Conservation (phyloP, 495 filamentous ascomycete genomes). For the Lophiotrema nucula region DNA sequence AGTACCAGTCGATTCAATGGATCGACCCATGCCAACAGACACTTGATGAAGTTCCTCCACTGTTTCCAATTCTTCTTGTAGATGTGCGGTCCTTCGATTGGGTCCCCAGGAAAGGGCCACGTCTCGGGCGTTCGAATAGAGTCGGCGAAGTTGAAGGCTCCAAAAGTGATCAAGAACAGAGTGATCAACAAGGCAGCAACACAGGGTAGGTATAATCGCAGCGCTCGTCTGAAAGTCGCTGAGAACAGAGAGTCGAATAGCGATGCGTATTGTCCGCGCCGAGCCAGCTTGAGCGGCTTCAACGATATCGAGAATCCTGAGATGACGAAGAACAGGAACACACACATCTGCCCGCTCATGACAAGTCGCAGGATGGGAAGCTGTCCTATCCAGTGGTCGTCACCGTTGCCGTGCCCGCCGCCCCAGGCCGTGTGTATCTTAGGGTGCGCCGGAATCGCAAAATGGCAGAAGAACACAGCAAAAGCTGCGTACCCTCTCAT, state of each 20-base stretch:
- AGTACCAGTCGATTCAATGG: neutral
- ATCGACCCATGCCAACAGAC: neutral
- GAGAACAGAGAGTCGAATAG: slow-evolving; percentile 1
- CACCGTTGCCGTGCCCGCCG: neutral
- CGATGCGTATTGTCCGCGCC: neutral
- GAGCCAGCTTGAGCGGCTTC: slow-evolving; percentile 5
- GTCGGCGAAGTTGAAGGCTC: slow-evolving; percentile 1
- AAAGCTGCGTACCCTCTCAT: slow-evolving; percentile 16
- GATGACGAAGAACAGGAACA: slow-evolving; percentile 16
- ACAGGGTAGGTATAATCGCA: slow-evolving; percentile 6
- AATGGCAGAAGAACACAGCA: slow-evolving; percentile 3
- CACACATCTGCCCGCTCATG: slow-evolving; percentile 1
- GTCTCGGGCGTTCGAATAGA: neutral
- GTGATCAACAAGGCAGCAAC: neutral
- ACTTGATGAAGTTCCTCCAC: neutral
- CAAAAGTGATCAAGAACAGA: neutral
- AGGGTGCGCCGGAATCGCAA: slow-evolving; percentile 9
- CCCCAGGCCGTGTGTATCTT: slow-evolving; percentile 4
- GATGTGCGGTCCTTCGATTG: neutral
- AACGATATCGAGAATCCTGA: slow-evolving; percentile 7
- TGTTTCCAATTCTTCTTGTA: neutral
- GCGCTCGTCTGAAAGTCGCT: slow-evolving; percentile 1
- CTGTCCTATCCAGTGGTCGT: slow-evolving; percentile 8
- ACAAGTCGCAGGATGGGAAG: slow-evolving; percentile 8
- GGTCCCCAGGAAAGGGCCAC: slow-evolving; percentile 5